Evolutionary conservation across 176 grass and related monocot species (phyloP).

Genomic region (Musa troglodytarum): DNA sequence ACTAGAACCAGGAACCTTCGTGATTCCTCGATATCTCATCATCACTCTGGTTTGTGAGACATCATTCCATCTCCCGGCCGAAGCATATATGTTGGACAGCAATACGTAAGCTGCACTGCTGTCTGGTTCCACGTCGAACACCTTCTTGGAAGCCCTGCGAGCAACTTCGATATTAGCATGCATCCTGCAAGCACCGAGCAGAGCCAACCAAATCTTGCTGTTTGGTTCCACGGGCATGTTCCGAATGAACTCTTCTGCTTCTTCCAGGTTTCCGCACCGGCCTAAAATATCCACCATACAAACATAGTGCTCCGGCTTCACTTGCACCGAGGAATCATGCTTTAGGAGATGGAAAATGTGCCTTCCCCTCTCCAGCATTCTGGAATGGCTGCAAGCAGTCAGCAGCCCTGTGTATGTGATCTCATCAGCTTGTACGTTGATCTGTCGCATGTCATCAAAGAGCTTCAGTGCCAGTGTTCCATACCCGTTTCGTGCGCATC

Average conservation of each 20-base stretch:
- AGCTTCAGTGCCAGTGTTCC: slow-evolving; percentile 28
- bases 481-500: slow-evolving; percentile 55
- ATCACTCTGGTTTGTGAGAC: slow-evolving; percentile 32
- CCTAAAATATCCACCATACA: slow-evolving; percentile 66
- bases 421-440: slow-evolving; percentile 39
- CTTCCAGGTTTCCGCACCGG: slow-evolving; percentile 37
- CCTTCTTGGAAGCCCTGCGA: slow-evolving; percentile 29
- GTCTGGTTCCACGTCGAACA: slow-evolving; percentile 29
- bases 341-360: slow-evolving; percentile 34
- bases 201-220: slow-evolving; percentile 36
- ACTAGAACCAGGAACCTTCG: slow-evolving; percentile 38
- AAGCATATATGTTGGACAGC: slow-evolving; percentile 46
- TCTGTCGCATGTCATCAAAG: slow-evolving; percentile 36
- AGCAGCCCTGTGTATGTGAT: slow-evolving; percentile 47
- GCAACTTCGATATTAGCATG: slow-evolving; percentile 49
- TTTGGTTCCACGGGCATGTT: slow-evolving; percentile 43
- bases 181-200: slow-evolving; percentile 56
- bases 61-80: slow-evolving; percentile 37
- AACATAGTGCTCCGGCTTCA: slow-evolving; percentile 54
- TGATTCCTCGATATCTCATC: slow-evolving; percentile 33
- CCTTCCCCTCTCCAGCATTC: slow-evolving; percentile 37
- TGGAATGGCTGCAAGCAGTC: slow-evolving; percentile 58
- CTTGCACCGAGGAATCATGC: slow-evolving; percentile 27
- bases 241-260: slow-evolving; percentile 46
- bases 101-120: slow-evolving; percentile 41